phyloP scores from a whole-genome alignment of 2,329 filamentous ascomycete species.

The Microdochium bolleyi region DNA sequence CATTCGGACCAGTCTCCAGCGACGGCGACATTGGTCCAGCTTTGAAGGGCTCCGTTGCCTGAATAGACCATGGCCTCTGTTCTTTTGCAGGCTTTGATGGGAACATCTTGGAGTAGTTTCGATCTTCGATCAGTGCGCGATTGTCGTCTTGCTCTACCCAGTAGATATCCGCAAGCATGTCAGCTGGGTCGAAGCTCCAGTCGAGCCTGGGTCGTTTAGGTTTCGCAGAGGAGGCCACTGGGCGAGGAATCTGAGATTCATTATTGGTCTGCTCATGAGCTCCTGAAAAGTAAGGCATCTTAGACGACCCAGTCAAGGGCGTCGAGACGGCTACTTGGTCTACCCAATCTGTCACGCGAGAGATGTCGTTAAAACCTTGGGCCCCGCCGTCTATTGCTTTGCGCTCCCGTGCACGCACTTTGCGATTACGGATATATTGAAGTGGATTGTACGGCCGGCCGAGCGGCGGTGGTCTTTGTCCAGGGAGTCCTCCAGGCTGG shows the following conservation, averaged over 20 bases:
- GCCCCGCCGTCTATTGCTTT: conserved; percentile 64
- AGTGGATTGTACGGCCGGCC: conserved; percentile 76
- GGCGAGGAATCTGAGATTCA: conserved; percentile 32
- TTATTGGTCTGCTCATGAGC: conserved; percentile 36
- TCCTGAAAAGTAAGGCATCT: conserved; percentile 36
- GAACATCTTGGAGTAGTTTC: conserved; percentile 67
- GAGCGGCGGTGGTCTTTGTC: conserved; percentile 28
- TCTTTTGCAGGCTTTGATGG: conserved; percentile 19
- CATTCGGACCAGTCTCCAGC: background rate
- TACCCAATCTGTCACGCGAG: conserved; percentile 68
- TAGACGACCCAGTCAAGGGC: conserved; percentile 17
- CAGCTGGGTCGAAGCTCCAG: conserved; percentile 76
- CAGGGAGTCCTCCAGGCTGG: conserved; percentile 17
- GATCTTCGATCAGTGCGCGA: conserved; percentile 74
- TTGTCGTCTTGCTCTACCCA: conserved; percentile 83
- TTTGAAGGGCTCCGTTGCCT: conserved; percentile 9
- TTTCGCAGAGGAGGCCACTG: conserved; percentile 42
- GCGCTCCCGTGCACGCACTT: conserved; percentile 72
- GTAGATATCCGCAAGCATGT: conserved; percentile 81
- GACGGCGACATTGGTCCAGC: conserved; percentile 3
- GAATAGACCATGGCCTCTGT: conserved; percentile 6
- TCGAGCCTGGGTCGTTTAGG: conserved; percentile 68
- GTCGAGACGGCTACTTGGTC: conserved; percentile 51
- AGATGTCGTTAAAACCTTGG: conserved; percentile 70
- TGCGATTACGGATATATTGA: conserved; percentile 86